A percentile compares a stretch with the other conserved stretches of the same genome.
These are phyloP conservation scores for Tephrocybe sp. DNA, from an alignment of 768 basidiomycete genomes.

Conservation along the genomic window DNA sequence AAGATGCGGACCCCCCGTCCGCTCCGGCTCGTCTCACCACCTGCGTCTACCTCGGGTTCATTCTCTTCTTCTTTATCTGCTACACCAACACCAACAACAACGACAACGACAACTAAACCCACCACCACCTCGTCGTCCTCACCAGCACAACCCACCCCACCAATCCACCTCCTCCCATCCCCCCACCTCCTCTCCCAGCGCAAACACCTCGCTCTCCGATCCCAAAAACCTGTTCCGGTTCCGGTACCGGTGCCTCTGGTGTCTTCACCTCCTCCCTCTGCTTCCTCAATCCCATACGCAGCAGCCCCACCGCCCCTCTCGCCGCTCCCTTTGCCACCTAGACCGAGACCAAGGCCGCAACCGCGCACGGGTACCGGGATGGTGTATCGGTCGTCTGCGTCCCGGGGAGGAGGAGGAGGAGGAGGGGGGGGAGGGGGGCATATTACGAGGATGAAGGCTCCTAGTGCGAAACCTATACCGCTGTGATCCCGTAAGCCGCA, in stretches of 20 bases:
- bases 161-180: background rate
- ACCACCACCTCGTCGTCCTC: background rate
- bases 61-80: background rate
- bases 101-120: too few relatives aligned
- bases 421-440: too few relatives aligned
- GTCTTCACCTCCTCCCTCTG: conserved; percentile 9
- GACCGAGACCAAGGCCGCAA: too few relatives aligned
- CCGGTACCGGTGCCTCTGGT: conserved; percentile 37
- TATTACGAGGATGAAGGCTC: too few relatives aligned
- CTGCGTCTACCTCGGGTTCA: conserved; percentile 7
- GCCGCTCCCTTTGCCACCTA: conserved; percentile 30
- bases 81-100: conserved; percentile 12
- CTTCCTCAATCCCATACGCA: conserved; percentile 4
- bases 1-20: conserved; percentile 14
- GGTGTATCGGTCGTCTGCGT: conserved; percentile 54
- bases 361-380: conserved; percentile 71
- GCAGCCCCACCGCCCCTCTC: conserved; percentile 35
- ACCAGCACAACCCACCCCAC: background rate
- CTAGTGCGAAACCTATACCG: too few relatives aligned
- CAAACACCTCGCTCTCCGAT: conserved; percentile 4
- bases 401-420: too few relatives aligned
- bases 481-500: too few relatives aligned
- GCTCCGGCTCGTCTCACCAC: conserved; percentile 1
- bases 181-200: conserved; percentile 30
- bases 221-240: too few relatives aligned